Base-by-base conservation (phyloP, 2,329 filamentous ascomycete genomes). In the Alternaria arborescens region DNA sequence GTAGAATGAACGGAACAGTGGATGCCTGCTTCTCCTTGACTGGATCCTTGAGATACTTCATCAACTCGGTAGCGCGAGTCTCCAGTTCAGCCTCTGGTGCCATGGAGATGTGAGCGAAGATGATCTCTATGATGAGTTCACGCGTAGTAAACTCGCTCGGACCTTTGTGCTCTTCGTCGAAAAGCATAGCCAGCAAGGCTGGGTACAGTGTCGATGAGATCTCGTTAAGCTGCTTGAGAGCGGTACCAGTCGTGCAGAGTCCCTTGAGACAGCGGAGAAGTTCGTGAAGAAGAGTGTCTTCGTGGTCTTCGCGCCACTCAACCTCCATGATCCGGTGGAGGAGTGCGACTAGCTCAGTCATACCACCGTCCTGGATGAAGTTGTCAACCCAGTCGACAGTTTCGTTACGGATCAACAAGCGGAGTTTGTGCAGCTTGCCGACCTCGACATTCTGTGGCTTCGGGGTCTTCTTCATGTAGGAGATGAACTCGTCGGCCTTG, bases 281-380 rank as follows among this genome's bases (percentile, higher is more conserved):
- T 79, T 99, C 95, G 73, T 98, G 94, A 7, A 99, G 86, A 38
- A 99, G 85, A 10, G 90, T 90, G 75, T 98, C 95, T 80, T 98
- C 95, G 72, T 98, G 94, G 71, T 98, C 95, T 83, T 97, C 95
- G 73, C 94, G 92, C 94, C 95, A 99, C 78, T 98, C 95, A 34
- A 99, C 89, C 52, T 91, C 91, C 86, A 97, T 93, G 70, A 94
- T 97, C n/a, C 94, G 88, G 78, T 97, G 90, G 48, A 98, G 83
- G 55, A 98, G 82, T 40, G 87, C 88, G 36, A 97, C 91, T 64
- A 98, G 91, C 78, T 97, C 93, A 67, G 91, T 87, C 93, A 98
- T 97, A 20, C 95, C 95, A 16, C 92, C 93, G 65, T 94, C 89
- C 41, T 88, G 86, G 69, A 98, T 92, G 76, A 98, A 99, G 12